A percentile compares a stretch with the other conserved stretches of the same genome.
Conservation (phyloP, 2,329 filamentous ascomycete genomes). For the Arthrinium puccinioides region DNA sequence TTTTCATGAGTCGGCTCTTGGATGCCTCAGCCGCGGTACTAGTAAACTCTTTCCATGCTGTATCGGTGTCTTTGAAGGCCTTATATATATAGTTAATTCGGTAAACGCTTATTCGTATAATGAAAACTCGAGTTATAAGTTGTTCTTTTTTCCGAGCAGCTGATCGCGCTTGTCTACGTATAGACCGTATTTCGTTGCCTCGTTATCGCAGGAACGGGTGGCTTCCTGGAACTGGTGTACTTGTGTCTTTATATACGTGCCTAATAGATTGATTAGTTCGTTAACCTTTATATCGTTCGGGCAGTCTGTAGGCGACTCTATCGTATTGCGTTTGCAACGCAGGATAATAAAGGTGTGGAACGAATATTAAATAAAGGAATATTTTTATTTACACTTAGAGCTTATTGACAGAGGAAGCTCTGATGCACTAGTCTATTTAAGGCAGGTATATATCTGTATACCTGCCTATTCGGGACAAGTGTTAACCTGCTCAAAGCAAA, state of each 20-base stretch:
- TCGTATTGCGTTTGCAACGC: not conserved
- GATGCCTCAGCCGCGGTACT: not conserved
- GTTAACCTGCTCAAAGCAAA: no score
- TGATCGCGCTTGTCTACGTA: not conserved
- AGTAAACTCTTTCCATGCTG: not conserved
- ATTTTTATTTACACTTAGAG: no score
- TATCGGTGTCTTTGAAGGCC: not conserved
- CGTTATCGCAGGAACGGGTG: not conserved
- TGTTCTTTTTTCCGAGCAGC: not conserved
- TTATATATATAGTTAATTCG: not conserved
- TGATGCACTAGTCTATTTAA: not conserved
- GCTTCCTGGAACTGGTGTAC: not conserved
- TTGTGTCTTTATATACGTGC: not conserved
- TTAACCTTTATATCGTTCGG: not conserved
- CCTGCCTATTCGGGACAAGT: no score
- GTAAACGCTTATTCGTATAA: not conserved
- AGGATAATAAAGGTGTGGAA: not conserved
- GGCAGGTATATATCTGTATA: not conserved
- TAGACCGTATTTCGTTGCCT: not conserved
- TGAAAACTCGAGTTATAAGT: not conserved
- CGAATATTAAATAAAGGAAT: not conserved
- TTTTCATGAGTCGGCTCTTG: not conserved
- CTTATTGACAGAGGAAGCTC: not conserved
- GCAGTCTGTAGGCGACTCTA: not conserved
- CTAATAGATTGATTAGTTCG: not conserved